Evolutionary conservation across 306 rosid genomes (phyloP).

Genomic region (Oxytropis ochrocephala): DNA sequence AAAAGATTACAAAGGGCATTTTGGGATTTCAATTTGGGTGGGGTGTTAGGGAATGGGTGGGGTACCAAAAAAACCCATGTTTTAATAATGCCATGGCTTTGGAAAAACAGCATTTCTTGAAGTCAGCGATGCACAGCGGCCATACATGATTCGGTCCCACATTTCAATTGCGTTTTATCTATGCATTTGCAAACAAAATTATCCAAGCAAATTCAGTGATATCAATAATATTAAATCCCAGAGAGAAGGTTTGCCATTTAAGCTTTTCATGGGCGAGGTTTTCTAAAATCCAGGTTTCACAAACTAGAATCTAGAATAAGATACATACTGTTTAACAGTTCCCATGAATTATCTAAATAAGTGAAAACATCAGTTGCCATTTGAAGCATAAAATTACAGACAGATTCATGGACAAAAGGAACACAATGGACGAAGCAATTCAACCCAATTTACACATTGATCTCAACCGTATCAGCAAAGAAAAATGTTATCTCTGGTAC

Average conservation of each 20-base stretch:
- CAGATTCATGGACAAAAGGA: background rate
- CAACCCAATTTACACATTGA: slow-evolving; percentile 31
- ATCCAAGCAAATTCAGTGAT: background rate
- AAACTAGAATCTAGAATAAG: background rate
- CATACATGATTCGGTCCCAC: too few species aligned
- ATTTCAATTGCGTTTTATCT: too few species aligned
- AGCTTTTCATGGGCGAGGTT: too few species aligned
- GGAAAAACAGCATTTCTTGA: too few species aligned
- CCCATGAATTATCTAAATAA: background rate
- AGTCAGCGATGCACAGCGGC: too few species aligned
- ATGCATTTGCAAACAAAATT: too few species aligned
- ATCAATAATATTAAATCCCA: background rate
- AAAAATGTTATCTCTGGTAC: background rate
- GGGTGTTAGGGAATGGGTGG: too few species aligned
- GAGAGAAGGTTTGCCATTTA: background rate
- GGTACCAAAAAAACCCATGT: too few species aligned
- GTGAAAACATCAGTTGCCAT: slow-evolving; percentile 1
- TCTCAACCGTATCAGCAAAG: slow-evolving; percentile 18
- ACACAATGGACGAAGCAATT: slow-evolving; percentile 13
- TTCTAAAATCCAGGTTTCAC: too few species aligned
- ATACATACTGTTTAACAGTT: background rate
- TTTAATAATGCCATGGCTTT: too few species aligned
- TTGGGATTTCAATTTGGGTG: too few species aligned
- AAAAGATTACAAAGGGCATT: too few species aligned
- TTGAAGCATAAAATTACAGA: slow-evolving; percentile 19